These are phyloP conservation scores for Neoarthrinium moseri DNA, from an alignment of 2,329 filamentous ascomycete species.

Conservation along the genomic window DNA sequence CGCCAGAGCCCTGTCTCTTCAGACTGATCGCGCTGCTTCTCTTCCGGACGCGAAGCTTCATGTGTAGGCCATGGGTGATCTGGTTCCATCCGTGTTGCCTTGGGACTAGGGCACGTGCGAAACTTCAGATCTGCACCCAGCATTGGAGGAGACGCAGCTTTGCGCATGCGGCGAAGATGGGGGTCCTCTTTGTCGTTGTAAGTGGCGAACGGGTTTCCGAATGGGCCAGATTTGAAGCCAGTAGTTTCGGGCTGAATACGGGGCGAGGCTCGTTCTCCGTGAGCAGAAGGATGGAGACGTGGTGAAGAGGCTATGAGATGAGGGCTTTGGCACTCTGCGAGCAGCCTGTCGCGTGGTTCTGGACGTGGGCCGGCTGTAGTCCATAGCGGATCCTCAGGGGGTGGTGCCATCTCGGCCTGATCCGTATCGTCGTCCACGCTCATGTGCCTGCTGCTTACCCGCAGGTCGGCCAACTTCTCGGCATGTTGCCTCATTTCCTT, in stretches of 20 bases:
- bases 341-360: conserved; percentile 23
- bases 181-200: conserved; percentile 36
- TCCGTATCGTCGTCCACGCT: conserved; percentile 30
- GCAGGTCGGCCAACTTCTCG: conserved; percentile 57
- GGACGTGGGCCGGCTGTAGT: conserved; percentile 21
- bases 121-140: conserved; percentile 79
- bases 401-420: conserved; percentile 28
- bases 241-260: conserved; percentile 33
- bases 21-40: conserved; percentile 52
- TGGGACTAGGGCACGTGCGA: conserved; percentile 78
- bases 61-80: conserved; percentile 58
- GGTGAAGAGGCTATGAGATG: conserved; percentile 19
- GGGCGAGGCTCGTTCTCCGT: conserved; percentile 15
- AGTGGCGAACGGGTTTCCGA: conserved; percentile 43
- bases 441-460: conserved; percentile 36
- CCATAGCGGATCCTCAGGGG: conserved; percentile 28
- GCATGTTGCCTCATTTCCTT: conserved; percentile 79
- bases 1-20: conserved; percentile 72
- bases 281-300: neutral
- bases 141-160: conserved; percentile 76
- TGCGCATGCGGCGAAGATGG: conserved; percentile 45
- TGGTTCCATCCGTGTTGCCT: conserved; percentile 80
- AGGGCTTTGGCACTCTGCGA: conserved; percentile 21
- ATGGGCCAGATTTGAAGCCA: conserved; percentile 37
- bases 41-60: conserved; percentile 43